These are phyloP conservation scores for Striga hermonthica DNA, from an alignment of 305 asterid species.

Conservation along the genomic window DNA sequence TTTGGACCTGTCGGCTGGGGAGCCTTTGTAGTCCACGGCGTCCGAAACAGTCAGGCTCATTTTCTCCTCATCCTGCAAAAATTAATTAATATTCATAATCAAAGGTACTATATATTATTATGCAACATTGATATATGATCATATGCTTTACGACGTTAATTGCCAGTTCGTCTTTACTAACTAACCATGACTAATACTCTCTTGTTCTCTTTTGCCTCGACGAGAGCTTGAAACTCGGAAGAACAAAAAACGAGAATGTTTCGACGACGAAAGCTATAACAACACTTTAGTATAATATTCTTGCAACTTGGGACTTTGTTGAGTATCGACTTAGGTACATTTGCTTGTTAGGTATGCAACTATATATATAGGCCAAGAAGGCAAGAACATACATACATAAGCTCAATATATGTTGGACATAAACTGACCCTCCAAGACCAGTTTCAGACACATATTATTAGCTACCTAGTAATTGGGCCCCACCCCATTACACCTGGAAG, in stretches of 20 bases:
- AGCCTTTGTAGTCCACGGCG: slow-evolving; percentile 75
- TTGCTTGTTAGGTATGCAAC: neutral
- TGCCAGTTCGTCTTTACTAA: neutral
- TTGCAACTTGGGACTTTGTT: slow-evolving; percentile 29
- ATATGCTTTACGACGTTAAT: no score
- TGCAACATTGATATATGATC: neutral
- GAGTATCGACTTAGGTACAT: slow-evolving; percentile 26
- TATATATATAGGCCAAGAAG: slow-evolving; percentile 41
- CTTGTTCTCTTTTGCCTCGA: neutral
- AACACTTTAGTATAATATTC: slow-evolving; percentile 13
- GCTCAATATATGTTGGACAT: slow-evolving; percentile 9
- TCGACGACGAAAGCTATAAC: no score
- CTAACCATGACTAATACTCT: slow-evolving; percentile 48
- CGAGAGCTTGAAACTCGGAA: neutral
- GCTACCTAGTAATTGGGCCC: slow-evolving; percentile 42
- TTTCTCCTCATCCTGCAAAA: slow-evolving; percentile 45
- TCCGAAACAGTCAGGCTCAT: slow-evolving; percentile 51
- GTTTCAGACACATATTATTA: slow-evolving; percentile 36
- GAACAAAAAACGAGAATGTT: slow-evolving; percentile 5
- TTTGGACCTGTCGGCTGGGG: slow-evolving; percentile 64
- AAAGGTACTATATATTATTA: neutral
- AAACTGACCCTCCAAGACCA: slow-evolving; percentile 45
- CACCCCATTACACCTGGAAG: slow-evolving; percentile 43
- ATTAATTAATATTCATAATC: neutral
- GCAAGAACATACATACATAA: slow-evolving; percentile 28